A percentile compares a stretch with the other conserved stretches of the same genome.
These are phyloP conservation scores for Trichosporon ovoides DNA, from an alignment of 1,284 basidiomycete genomes.

Conservation along the genomic window DNA sequence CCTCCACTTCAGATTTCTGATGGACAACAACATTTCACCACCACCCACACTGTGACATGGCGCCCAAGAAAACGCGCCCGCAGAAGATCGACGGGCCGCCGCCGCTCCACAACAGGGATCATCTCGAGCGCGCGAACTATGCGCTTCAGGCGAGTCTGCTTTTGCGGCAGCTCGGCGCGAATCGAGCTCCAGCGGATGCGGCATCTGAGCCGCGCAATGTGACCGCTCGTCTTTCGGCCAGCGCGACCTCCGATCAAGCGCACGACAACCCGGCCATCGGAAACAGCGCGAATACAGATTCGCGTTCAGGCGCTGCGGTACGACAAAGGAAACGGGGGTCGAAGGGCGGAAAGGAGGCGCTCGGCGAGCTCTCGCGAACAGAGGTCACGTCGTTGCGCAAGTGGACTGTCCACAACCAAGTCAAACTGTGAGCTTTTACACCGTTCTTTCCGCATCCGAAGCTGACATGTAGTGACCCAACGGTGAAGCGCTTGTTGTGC, in stretches of 20 bases:
- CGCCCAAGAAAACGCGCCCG: conserved; percentile 2
- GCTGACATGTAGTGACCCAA: conserved; percentile 34
- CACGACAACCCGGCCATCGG: not conserved
- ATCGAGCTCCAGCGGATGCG: not conserved
- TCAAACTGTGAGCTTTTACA: conserved; percentile 44
- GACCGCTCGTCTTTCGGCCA: no score
- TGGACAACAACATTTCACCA: not conserved
- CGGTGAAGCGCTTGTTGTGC: conserved; percentile 37
- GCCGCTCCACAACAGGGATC: conserved; percentile 32
- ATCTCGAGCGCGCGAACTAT: conserved; percentile 43
- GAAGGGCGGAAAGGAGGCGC: not conserved
- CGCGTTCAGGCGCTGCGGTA: not conserved
- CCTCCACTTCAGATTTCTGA: not conserved
- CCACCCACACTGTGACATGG: not conserved
- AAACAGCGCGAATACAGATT: no score
- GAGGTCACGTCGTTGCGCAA: conserved; percentile 28
- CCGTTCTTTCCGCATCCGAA: no score
- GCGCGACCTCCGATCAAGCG: not conserved
- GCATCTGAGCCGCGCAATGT: not conserved
- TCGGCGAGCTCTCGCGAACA: conserved; percentile 24
- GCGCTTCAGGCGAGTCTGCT: conserved; percentile 39
- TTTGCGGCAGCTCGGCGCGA: conserved; percentile 29
- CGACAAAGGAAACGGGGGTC: not conserved
- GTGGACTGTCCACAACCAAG: conserved; percentile 41
- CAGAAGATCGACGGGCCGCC: conserved; percentile 17